A percentile compares a stretch with the other conserved stretches of the same genome.
phyloP scores from a whole-genome alignment of 257 asterid species.

The Cruciata laevipes region DNA sequence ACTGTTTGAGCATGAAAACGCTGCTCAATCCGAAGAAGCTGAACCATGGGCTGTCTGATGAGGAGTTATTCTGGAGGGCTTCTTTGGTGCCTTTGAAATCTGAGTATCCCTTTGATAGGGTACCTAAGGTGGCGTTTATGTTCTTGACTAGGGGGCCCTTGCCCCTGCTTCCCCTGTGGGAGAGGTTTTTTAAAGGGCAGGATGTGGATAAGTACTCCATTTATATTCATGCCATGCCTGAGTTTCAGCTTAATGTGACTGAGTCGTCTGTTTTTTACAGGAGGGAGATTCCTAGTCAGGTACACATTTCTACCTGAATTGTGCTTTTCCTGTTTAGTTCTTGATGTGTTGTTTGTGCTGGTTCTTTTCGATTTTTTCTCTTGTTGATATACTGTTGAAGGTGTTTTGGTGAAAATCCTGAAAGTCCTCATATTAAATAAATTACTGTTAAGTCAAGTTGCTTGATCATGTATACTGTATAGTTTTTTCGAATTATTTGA shows the following conservation, averaged over 20 bases:
- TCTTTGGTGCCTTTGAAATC: slow-evolving; percentile 71
- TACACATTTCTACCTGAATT: slow-evolving; percentile 23
- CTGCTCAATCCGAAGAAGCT: slow-evolving; percentile 43
- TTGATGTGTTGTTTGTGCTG: slow-evolving; percentile 12
- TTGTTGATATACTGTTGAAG: background rate
- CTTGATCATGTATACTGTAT: background rate
- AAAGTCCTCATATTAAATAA: background rate
- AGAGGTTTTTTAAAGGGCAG: slow-evolving; percentile 72
- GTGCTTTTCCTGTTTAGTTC: slow-evolving; percentile 12
- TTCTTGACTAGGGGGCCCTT: slow-evolving; percentile 83
- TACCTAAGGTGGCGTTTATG: slow-evolving; percentile 86
- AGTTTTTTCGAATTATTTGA: background rate
- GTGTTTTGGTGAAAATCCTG: background rate
- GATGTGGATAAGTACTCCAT: slow-evolving; percentile 56
- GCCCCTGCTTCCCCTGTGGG: slow-evolving; percentile 90
- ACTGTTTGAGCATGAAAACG: slow-evolving; percentile 48
- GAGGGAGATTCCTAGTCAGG: slow-evolving; percentile 90
- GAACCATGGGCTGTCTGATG: slow-evolving; percentile 67
- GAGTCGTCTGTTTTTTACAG: slow-evolving; percentile 59
- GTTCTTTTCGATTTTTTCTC: background rate
- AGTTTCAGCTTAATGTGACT: slow-evolving; percentile 50
- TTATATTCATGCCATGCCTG: slow-evolving; percentile 74
- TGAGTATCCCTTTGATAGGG: slow-evolving; percentile 68
- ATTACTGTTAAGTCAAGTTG: background rate
- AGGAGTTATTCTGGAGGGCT: slow-evolving; percentile 93